A percentile compares a stretch with the other conserved stretches of the same genome.
phyloP scores from a whole-genome alignment of 2,329 filamentous ascomycete genomes.

The Daldinia sp. region DNA sequence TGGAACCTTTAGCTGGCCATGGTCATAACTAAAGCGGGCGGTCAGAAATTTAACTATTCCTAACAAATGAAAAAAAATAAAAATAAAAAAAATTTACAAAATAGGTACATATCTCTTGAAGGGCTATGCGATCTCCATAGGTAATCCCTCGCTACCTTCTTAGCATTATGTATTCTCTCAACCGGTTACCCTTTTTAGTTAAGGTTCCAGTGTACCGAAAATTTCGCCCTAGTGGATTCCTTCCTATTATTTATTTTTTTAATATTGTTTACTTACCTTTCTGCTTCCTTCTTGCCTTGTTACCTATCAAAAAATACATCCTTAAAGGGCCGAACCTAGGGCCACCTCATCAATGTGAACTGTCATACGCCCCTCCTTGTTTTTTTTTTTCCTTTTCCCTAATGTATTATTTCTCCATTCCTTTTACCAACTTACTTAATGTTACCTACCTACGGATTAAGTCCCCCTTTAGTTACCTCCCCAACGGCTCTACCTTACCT shows the following conservation, averaged over 20 bases:
- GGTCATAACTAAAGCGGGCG: background rate
- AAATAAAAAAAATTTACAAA: no score
- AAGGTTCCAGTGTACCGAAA: constrained; percentile 29
- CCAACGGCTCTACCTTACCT: constrained; percentile 16
- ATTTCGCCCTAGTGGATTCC: constrained; percentile 16
- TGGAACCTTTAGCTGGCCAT: constrained; percentile 16
- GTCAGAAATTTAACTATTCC: constrained; percentile 6
- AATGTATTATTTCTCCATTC: background rate
- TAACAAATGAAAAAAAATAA: background rate
- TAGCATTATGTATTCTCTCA: constrained; percentile 4
- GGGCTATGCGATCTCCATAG: constrained; percentile 28
- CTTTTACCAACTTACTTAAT: no score
- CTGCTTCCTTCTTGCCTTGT: no score
- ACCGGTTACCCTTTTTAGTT: constrained; percentile 12
- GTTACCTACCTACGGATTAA: no score
- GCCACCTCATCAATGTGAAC: constrained; percentile 27
- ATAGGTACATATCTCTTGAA: no score
- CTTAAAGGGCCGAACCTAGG: constrained; percentile 11
- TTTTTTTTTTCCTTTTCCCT: background rate
- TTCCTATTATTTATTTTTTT: constrained; percentile 15
- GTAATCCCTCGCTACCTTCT: constrained; percentile 19
- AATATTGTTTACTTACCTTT: background rate
- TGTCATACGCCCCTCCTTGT: constrained; percentile 29
- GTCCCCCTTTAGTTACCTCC: constrained; percentile 17
- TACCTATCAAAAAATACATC: background rate